Conservation (phyloP, 805 yeast genomes). For the Millerago galiae region DNA sequence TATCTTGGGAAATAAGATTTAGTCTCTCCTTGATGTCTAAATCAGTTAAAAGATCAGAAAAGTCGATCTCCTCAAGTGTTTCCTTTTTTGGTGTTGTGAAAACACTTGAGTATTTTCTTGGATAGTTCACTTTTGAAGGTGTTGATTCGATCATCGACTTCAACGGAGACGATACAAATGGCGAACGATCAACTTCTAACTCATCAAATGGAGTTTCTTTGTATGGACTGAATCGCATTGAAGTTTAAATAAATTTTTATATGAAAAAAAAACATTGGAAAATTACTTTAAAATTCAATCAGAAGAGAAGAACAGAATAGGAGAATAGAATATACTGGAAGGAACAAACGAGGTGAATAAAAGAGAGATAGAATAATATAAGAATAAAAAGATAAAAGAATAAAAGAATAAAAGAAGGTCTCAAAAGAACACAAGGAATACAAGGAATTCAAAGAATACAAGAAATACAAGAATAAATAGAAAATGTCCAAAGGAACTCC, state of each 20-base stretch:
- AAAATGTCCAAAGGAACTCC: too few relatives aligned
- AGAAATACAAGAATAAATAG: too few relatives aligned
- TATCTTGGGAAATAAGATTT: constrained; percentile 1
- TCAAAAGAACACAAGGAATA: too few relatives aligned
- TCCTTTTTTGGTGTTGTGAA: not conserved
- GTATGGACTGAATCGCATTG: constrained; percentile 18
- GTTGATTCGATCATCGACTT: constrained; percentile 14
- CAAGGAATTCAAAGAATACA: too few relatives aligned
- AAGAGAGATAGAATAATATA: too few relatives aligned
- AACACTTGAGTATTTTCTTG: not conserved
- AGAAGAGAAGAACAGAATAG: not conserved
- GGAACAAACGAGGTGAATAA: too few relatives aligned
- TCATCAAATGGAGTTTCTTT: constrained; percentile 7
- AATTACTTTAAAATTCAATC: too few relatives aligned
- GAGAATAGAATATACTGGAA: too few relatives aligned
- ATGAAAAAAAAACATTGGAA: not conserved
- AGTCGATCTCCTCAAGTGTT: not conserved
- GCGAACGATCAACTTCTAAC: constrained; percentile 1
- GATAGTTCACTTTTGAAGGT: not conserved
- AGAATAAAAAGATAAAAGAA: too few relatives aligned
- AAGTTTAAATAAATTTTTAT: too few relatives aligned
- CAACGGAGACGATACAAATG: constrained; percentile 16
- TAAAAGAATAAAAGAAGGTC: too few relatives aligned
- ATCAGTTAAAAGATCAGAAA: constrained; percentile 16
- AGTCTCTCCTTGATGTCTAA: constrained; percentile 15